Base-by-base conservation (phyloP, 768 basidiomycete species). In the Heimioporus sp. region DNA sequence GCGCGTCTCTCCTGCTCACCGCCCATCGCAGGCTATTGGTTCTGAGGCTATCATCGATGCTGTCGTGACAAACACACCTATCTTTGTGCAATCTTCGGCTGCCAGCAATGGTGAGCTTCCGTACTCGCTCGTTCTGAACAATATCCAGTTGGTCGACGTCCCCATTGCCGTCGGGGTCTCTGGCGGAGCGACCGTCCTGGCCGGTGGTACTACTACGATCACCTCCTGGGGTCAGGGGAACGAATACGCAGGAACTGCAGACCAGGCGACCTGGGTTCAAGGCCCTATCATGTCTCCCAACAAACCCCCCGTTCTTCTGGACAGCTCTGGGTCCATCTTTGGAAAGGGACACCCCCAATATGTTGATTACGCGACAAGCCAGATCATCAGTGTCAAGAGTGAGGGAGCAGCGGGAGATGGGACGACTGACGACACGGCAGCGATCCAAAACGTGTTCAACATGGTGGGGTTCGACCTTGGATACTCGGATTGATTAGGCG, bases 371-470 rank as follows among this genome's bases (percentile, higher is more conserved):
- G 77, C 80, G 30, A 71, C 78, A 30, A 74, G 68, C 57, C 80
- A 90, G 60, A 78, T 91, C 61, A 74, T 90, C 51, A 88, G 85
- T 56, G 86, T 86, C 43, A 83, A 80, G 58, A 78, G 78, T 53
- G 65, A 82, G 47, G 90, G 88, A 15, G 89, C 87, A 3, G 78
- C 72, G 54, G 90, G 90, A 34, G 88, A 92, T 52, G 90, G 90
- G 3, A 63, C 60, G 20, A 85, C 87, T 1, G 90, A 92, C 62
- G 90, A 92, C 61, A 90, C 89, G 0, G 72, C 71, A 21, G 86
- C 83, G 15, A 73, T 92, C 28, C 75, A 82, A 55, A 70, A 73
- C 8, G 69, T 88, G 15, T 76, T 92, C 46, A 62, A 76, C 41
- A 65, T 82, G 70, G 87, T 81, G 10, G 7, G 1, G 39, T 20